Base-by-base conservation (phyloP, 73 alveolate genomes). In the Paramecium primaurelia region DNA sequence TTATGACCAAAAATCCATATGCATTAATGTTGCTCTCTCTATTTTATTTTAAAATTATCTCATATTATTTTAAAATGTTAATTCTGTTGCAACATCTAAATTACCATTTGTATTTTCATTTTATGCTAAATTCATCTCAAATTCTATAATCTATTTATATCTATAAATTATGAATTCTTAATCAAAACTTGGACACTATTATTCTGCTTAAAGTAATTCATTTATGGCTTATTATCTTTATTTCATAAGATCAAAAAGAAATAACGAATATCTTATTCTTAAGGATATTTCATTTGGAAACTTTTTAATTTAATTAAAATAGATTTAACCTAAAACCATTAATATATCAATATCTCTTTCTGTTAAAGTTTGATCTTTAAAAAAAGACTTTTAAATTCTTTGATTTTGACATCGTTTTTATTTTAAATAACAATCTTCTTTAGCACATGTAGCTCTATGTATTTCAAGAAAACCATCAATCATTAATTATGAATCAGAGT, bases 1-100 rank as follows among this genome's bases (percentile, higher is more conserved):
- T 69, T 87, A 40, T 34, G 93, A 68, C 93, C 93, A 87, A 77
- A 87, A 87, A 40, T 87, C 93, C 89, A 87, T 87, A 87, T 87
- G 93, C 68, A 64, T 64, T 28, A 87, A 64, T 8, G 93, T 77
- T 22, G 88, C 60, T 40, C 93, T 59, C 25, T 87, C 93, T 16
- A 87, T 87, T 22, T 38, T 60, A 87, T 87, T 87, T 69, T 87
- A 26, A 73, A 87, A 64, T 1, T 22, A 68, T 87, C 89, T 87
- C 73, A 87, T 64, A 8, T 64, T 59, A 18, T 59, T 64, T 34
- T 87, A 87, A 44, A 60, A 87, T n/a, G 88, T 73, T 64, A 87
- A 64, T 25, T 87, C 93, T n/a, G 77, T 42, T 8, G 77, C 88
- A 22, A 60, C 36, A 51, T 87, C 93, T 77, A 60, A 42, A 68